Percentiles rank a stretch among this genome's conserved stretches.
These are phyloP conservation scores for Nakazawaea molendinolei DNA, from an alignment of 805 yeast species.

Conservation along the genomic window DNA sequence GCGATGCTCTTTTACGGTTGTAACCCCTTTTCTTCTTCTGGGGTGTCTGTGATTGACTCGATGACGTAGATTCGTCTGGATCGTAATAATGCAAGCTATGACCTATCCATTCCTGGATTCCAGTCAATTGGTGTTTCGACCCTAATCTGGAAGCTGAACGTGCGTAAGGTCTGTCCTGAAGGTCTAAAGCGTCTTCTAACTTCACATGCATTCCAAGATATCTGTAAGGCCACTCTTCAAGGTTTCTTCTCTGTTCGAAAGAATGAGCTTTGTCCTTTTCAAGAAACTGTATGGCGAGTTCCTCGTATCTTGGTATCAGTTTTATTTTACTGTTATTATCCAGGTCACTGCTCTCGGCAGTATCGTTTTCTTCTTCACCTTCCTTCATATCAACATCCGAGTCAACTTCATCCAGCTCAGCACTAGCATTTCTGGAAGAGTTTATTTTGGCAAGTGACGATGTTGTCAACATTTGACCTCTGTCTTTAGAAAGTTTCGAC, in stretches of 20 bases:
- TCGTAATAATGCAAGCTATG: slow-evolving; percentile 67
- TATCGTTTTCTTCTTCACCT: slow-evolving; percentile 5
- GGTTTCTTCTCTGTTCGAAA: slow-evolving; percentile 39
- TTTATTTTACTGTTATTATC: slow-evolving; percentile 6
- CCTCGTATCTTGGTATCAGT: slow-evolving; percentile 46
- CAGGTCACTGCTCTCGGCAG: no score
- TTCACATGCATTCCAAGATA: slow-evolving; percentile 72
- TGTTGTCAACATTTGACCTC: slow-evolving; percentile 28
- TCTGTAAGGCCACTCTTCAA: slow-evolving; percentile 78
- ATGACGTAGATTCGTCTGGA: slow-evolving; percentile 15
- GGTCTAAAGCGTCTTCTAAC: slow-evolving; percentile 70
- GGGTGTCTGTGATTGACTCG: slow-evolving; percentile 13
- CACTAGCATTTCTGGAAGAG: slow-evolving; percentile 9
- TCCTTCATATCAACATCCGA: slow-evolving; percentile 13
- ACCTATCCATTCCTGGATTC: slow-evolving; percentile 57
- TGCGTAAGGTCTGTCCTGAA: slow-evolving; percentile 75
- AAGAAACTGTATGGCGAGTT: slow-evolving; percentile 47
- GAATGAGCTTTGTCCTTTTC: slow-evolving; percentile 35
- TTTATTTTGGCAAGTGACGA: slow-evolving; percentile 8
- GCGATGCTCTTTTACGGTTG: slow-evolving; percentile 14
- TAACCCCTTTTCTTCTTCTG: slow-evolving; percentile 21
- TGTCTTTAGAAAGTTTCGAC: slow-evolving; percentile 27
- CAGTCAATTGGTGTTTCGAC: slow-evolving; percentile 62
- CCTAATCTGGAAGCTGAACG: slow-evolving; percentile 76
- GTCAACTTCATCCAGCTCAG: slow-evolving; percentile 1